Evolutionary conservation across 768 basidiomycete species (phyloP).

Genomic region (Boletus rubroflammeus): DNA sequence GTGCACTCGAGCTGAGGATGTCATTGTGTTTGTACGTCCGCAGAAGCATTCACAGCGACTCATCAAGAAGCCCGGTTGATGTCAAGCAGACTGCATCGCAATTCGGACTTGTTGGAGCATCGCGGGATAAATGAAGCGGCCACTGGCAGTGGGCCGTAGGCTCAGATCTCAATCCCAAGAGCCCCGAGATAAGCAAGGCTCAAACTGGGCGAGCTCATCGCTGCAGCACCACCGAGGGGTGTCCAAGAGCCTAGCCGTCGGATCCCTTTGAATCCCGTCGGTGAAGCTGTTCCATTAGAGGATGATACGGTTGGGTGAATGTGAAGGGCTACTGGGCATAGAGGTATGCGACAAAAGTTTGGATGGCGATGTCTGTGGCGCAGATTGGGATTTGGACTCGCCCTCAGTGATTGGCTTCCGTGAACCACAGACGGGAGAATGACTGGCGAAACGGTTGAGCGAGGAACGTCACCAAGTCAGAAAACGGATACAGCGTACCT

Average conservation of each 20-base stretch:
- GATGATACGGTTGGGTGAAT: constrained; percentile 17
- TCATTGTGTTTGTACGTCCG: neutral
- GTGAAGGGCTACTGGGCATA: constrained; percentile 36
- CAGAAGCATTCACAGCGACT: neutral
- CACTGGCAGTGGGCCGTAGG: neutral
- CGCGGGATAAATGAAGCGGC: neutral
- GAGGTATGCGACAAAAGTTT: constrained; percentile 33
- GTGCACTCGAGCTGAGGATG: neutral
- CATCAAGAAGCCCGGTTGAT: neutral
- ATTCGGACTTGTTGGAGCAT: constrained; percentile 12
- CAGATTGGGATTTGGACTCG: constrained; percentile 20
- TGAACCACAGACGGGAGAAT: constrained; percentile 95
- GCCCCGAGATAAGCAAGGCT: constrained; percentile 9
- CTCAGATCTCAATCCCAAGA: neutral
- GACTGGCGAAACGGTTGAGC: constrained; percentile 49
- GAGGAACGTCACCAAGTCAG: neutral
- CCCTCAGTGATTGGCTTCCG: constrained; percentile 71
- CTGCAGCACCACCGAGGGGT: constrained; percentile 24
- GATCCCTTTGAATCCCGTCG: constrained; percentile 28
- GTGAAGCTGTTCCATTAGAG: constrained; percentile 12
- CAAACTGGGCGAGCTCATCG: constrained; percentile 40
- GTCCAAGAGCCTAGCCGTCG: constrained; percentile 40
- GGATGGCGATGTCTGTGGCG: constrained; percentile 14
- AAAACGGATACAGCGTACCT: constrained; percentile 44
- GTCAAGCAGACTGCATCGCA: too few relatives aligned